Base-by-base conservation (phyloP, 2,329 filamentous ascomycete species). In the Coniochaeta sp. region DNA sequence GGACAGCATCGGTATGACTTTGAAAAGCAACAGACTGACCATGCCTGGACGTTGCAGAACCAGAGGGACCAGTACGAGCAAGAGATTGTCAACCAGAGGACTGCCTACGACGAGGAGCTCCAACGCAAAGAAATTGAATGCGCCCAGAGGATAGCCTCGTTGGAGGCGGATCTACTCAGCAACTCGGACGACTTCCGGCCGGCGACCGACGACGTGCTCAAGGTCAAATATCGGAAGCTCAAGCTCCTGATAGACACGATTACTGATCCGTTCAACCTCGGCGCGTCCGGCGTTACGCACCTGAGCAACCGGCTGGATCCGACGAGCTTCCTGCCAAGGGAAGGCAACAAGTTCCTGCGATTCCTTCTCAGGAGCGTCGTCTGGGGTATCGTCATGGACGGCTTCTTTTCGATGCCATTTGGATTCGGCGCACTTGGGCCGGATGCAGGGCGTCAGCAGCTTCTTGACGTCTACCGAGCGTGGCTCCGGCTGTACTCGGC, bases 161-260 rank as follows among this genome's bases (percentile, higher is more conserved):
- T 68, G 17, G 60, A 62, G 32, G 57, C 61, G 32, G 65, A 64
- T 12, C 59, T 68, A n/a, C 62, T 68, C 26, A 65, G 65, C 26
- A 65, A 65, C 52, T 61, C 63, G 7, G 66, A 69, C 55, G 67
- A 67, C 56, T 69, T 67, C 62, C 62, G 66, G 12, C 67, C 67
- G 0, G 64, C 65, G 10, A 65, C 65, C 0, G 67, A 69, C 58
- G 62, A 67, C 57, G 54, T 59, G 1, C 61, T 69, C 30, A 62
- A 65, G 50, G 44, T 59, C 28, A 63, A 62, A 50, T 62, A 65
- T 32, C 36, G 60, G 12, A 59, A 64, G 14, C 57, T 69, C 59
- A 64, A 65, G 55, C 62, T 64, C 26, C 58, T 56, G 9, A 60
- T 69, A 32, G 60, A 64, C 24, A 64, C 59, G 40, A 60, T 68